phyloP scores from a whole-genome alignment of 352 stramenopile genomes.

The Phytopythium sindhum region DNA sequence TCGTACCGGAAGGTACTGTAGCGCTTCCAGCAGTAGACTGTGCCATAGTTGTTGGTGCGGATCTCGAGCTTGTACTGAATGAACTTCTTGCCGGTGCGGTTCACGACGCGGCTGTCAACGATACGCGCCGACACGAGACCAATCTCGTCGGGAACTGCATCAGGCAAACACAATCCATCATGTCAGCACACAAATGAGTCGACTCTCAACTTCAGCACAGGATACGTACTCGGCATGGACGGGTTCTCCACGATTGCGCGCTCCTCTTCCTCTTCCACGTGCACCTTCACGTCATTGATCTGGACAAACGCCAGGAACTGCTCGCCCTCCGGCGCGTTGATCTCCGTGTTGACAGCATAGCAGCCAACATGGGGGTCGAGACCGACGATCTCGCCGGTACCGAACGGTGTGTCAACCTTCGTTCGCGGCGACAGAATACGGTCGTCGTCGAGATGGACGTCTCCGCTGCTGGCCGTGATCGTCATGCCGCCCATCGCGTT shows the following conservation, averaged over 20 bases:
- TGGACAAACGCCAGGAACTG: constrained; percentile 84
- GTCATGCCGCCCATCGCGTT: constrained; percentile 58
- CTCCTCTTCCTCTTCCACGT: constrained; percentile 74
- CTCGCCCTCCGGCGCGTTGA: constrained; percentile 69
- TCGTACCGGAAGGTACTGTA: constrained; percentile 86
- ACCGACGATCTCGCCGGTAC: constrained; percentile 75
- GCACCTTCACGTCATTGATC: constrained; percentile 65
- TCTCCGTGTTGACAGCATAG: constrained; percentile 85
- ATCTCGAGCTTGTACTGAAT: constrained; percentile 91
- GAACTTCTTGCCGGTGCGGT: constrained; percentile 83
- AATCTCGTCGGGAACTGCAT: constrained; percentile 79
- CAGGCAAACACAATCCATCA: constrained; percentile 4
- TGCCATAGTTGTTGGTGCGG: constrained; percentile 85
- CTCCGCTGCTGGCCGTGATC: constrained; percentile 63
- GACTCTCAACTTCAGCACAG: constrained; percentile 7
- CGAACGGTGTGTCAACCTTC: constrained; percentile 84
- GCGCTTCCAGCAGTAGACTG: constrained; percentile 85
- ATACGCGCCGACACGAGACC: constrained; percentile 76
- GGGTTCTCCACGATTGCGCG: constrained; percentile 79
- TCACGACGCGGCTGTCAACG: constrained; percentile 81
- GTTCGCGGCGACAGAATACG: constrained; percentile 83
- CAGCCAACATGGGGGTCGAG: constrained; percentile 86
- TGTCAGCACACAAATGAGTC: constrained; percentile 12
- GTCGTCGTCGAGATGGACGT: constrained; percentile 81
- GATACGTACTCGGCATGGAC: constrained; percentile 67